Base-by-base conservation (phyloP, 345 rosid species). In the Cochlearia excelsa region DNA sequence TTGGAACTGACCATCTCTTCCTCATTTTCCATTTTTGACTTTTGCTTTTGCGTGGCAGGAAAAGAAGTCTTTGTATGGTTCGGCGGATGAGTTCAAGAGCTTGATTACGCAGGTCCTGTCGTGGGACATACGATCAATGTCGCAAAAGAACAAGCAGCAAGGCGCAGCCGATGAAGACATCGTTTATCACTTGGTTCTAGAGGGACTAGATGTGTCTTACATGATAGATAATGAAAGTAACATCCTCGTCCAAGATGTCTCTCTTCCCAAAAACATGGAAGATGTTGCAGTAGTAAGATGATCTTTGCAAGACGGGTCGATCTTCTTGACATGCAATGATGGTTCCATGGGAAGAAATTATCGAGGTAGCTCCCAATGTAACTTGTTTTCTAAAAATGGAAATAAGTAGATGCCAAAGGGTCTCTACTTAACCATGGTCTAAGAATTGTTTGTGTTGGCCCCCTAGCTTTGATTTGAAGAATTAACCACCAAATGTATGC, bases 41-140 rank as follows among this genome's bases (percentile, higher is more conserved):
- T 2, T 38, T 58, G 9, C 30, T 38, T 16, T 51, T 75, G 71
- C 31, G 50, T 30, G 46, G 41, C 75, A 92, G 98, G 82, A 73
- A 57, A 80, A 75, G 71, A 84, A 69, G 55, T 84, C 96, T 7
- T 78, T 92, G 4, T 92, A 84, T 67, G 75, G 74, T 46, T 92
- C 98, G 28, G 66, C 78, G 6, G 77, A 78, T 34, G 96, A 88
- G 73, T 57, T 88, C 2, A 80, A 78, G 68, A 69, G 65, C 74
- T 74, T 92, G 79, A 76, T 92, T 46, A 57, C 71, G 35, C 88
- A 84, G 73, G 93, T 84, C 23, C 87, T 92, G 54, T 80, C 90
- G 9, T 92, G 98, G 98, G 98, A 92, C 78, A 88, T 92, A 57
- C 85, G 93, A 59, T 88, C 98, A 52, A 66, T 83, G 57, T 92